Percentiles rank a stretch among this genome's conserved stretches.
Evolutionary conservation across 2,329 filamentous ascomycete species (phyloP).

Genomic region (Trichophaea hybrida): DNA sequence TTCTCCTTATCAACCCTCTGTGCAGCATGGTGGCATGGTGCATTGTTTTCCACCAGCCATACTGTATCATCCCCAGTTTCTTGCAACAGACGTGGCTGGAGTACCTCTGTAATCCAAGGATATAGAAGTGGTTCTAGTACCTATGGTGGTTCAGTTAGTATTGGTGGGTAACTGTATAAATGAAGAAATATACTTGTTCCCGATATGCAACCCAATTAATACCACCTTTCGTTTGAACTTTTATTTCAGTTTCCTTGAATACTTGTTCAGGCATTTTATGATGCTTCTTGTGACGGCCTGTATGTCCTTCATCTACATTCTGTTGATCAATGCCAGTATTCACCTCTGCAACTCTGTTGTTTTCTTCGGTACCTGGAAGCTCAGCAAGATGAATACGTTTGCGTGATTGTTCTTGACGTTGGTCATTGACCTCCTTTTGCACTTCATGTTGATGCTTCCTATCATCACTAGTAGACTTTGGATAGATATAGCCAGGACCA

Average conservation of each 20-base stretch:
- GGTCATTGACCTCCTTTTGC: background rate
- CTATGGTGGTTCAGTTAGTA: too few species aligned
- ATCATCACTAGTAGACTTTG: background rate
- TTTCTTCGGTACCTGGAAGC: background rate
- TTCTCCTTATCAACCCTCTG: background rate
- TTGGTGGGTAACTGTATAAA: too few species aligned
- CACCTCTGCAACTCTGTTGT: background rate
- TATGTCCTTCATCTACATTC: background rate
- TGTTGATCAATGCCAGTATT: background rate
- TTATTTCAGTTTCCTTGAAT: slow-evolving; percentile 1
- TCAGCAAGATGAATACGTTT: background rate
- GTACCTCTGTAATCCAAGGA: slow-evolving; percentile 3
- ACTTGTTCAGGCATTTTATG: background rate
- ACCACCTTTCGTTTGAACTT: background rate
- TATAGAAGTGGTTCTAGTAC: slow-evolving; percentile 1
- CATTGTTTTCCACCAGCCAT: slow-evolving; percentile 6
- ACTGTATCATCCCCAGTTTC: background rate
- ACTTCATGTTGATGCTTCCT: background rate
- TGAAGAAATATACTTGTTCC: background rate
- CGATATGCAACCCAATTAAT: slow-evolving; percentile 2
- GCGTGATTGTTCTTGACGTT: background rate
- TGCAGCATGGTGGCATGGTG: background rate
- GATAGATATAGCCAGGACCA: background rate
- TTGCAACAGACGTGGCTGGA: background rate
- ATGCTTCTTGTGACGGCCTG: background rate